phyloP scores from a whole-genome alignment of 225 moss, liverwort and hornwort species.

The Asterella californica region DNA sequence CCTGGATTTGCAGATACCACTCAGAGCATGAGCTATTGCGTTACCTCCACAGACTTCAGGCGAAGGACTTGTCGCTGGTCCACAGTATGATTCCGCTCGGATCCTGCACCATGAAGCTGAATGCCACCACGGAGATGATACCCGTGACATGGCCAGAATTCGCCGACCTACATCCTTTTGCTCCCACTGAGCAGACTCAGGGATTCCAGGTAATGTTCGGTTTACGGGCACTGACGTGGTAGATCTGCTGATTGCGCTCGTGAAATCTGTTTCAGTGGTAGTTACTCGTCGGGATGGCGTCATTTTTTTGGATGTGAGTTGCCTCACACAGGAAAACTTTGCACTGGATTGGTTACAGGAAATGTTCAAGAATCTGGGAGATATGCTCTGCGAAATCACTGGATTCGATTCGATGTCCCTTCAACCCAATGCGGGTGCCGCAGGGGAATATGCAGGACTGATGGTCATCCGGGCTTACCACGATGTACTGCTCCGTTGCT shows the following conservation, averaged over 20 bases:
- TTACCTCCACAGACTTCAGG: conserved; percentile 80
- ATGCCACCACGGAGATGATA: conserved; percentile 94
- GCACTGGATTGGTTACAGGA: conserved; percentile 40
- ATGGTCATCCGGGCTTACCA: conserved; percentile 95
- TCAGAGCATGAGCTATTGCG: conserved; percentile 97
- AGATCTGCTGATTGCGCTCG: neutral
- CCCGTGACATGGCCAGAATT: conserved; percentile 92
- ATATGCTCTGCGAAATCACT: conserved; percentile 83
- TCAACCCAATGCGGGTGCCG: conserved; percentile 95
- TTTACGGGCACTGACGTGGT: neutral
- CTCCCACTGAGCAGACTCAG: conserved; percentile 71
- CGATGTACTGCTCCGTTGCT: conserved; percentile 50
- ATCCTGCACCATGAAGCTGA: conserved; percentile 97
- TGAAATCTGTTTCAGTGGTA: neutral
- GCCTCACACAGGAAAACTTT: neutral
- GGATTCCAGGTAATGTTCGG: conserved; percentile 61
- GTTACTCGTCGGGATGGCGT: neutral
- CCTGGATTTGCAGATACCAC: conserved; percentile 48
- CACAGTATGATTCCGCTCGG: conserved; percentile 99
- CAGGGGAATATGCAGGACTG: conserved; percentile 94
- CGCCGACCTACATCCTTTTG: conserved; percentile 88
- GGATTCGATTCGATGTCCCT: conserved; percentile 96
- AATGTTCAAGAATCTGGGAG: conserved; percentile 83
- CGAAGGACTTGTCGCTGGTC: conserved; percentile 82
- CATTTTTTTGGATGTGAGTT: neutral